Percentiles rank a stretch among this genome's conserved stretches.
Conservation (phyloP, 2,329 filamentous ascomycete species). For the Sclerotinia glacialis region DNA sequence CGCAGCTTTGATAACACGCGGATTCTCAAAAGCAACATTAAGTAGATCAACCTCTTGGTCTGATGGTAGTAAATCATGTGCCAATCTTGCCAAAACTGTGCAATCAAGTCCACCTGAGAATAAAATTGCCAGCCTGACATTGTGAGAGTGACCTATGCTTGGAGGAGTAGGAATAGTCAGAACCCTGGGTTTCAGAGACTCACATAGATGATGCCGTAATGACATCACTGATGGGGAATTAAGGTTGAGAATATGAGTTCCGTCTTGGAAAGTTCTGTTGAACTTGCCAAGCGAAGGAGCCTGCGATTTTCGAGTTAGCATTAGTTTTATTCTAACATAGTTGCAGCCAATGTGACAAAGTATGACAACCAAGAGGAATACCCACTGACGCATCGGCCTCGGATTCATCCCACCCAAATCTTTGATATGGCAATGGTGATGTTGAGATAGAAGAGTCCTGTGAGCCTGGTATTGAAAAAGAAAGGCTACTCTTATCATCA, state of each 20-base stretch:
- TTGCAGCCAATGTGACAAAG: not conserved
- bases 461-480: not conserved
- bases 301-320: constrained; percentile 12
- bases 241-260: constrained; percentile 37
- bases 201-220: constrained; percentile 54
- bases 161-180: constrained; percentile 62
- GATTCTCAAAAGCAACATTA: constrained; percentile 97
- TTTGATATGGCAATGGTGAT: constrained; percentile 23
- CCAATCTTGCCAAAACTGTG: constrained; percentile 76
- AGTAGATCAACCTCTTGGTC: constrained; percentile 77
- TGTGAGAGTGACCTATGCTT: constrained; percentile 33
- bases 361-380: not conserved
- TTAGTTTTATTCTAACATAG: not conserved
- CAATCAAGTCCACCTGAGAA: constrained; percentile 97
- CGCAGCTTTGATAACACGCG: constrained; percentile 62
- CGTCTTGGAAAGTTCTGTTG: constrained; percentile 42
- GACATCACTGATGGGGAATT: constrained; percentile 51
- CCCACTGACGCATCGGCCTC: constrained; percentile 12
- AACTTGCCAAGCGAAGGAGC: constrained; percentile 33
- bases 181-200: constrained; percentile 64
- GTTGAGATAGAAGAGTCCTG: constrained; percentile 8
- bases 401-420: constrained; percentile 24
- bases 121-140: constrained; percentile 68
- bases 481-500: constrained; percentile 5
- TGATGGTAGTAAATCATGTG: constrained; percentile 69